Evolutionary conservation across 2,329 filamentous ascomycete species (phyloP).

Genomic region (Sporothrix globosa): DNA sequence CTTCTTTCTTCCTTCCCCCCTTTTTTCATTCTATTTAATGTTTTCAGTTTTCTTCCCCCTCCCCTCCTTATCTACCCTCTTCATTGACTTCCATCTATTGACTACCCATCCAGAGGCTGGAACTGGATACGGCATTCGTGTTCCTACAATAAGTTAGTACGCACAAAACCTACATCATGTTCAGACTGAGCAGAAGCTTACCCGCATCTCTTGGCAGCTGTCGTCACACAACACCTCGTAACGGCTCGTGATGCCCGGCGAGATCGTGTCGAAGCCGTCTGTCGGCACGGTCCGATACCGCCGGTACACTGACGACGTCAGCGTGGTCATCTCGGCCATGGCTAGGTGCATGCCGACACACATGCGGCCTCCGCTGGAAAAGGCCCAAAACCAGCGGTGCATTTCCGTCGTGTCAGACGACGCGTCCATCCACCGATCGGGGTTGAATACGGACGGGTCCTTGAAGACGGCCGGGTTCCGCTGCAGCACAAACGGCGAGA

Average conservation of each 20-base stretch:
- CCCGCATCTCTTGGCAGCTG: conserved; percentile 20
- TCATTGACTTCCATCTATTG: no score
- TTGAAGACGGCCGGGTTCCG: conserved; percentile 38
- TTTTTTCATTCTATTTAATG: no score
- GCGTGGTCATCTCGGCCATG: conserved; percentile 55
- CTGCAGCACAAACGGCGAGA: conserved; percentile 40
- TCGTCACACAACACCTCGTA: conserved; percentile 49
- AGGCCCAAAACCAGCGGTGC: conserved; percentile 62
- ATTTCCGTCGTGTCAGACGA: conserved; percentile 38
- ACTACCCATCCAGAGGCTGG: neutral
- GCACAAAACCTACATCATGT: no score
- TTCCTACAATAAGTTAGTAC: conserved; percentile 31
- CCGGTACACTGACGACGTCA: conserved; percentile 51
- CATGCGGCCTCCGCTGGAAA: conserved; percentile 68
- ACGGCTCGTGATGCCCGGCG: conserved; percentile 48
- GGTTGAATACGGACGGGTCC: conserved; percentile 37
- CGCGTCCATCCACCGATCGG: conserved; percentile 37
- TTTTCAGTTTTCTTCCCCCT: no score
- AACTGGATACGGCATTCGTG: conserved; percentile 38
- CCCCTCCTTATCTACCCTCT: no score
- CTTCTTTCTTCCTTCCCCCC: neutral
- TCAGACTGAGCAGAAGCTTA: neutral
- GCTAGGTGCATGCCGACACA: conserved; percentile 61
- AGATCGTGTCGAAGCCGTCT: conserved; percentile 38
- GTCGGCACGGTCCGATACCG: conserved; percentile 46